These are phyloP conservation scores for Microstegium vimineum DNA, from an alignment of 176 grass and related monocot species.

Conservation along the genomic window DNA sequence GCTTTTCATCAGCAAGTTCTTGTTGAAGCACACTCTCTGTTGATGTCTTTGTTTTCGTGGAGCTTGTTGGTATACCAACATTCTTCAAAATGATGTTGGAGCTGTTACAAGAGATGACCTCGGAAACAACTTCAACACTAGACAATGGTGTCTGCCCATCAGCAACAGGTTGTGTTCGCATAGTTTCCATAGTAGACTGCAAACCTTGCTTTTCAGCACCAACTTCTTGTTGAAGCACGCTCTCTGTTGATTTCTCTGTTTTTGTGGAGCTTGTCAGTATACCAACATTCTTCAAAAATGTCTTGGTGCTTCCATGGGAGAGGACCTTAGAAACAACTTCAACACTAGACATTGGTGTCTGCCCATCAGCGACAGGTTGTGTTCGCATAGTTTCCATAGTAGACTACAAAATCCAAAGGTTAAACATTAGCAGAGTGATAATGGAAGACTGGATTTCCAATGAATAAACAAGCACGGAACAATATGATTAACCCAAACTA, in stretches of 20 bases:
- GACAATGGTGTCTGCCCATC: neutral
- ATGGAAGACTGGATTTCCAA: neutral
- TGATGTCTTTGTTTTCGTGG: neutral
- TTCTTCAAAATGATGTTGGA: neutral
- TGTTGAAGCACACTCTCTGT: neutral
- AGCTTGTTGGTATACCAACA: neutral
- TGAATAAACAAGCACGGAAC: neutral
- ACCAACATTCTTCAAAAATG: neutral
- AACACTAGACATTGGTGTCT: neutral
- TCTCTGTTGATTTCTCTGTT: neutral
- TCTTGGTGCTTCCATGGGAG: neutral
- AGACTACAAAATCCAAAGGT: neutral
- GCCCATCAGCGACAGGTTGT: neutral
- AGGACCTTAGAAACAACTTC: neutral
- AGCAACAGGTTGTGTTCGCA: neutral
- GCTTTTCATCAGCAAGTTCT: neutral
- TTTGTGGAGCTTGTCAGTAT: neutral
- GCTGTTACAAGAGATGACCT: neutral
- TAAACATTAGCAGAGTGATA: neutral
- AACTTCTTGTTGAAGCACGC: neutral
- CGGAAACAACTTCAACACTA: neutral
- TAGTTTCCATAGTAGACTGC: neutral
- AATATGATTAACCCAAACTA: neutral
- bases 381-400: neutral
- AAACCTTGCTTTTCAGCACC: neutral